phyloP scores from a whole-genome alignment of 164 flowering plant species.

The Annona cherimola region DNA sequence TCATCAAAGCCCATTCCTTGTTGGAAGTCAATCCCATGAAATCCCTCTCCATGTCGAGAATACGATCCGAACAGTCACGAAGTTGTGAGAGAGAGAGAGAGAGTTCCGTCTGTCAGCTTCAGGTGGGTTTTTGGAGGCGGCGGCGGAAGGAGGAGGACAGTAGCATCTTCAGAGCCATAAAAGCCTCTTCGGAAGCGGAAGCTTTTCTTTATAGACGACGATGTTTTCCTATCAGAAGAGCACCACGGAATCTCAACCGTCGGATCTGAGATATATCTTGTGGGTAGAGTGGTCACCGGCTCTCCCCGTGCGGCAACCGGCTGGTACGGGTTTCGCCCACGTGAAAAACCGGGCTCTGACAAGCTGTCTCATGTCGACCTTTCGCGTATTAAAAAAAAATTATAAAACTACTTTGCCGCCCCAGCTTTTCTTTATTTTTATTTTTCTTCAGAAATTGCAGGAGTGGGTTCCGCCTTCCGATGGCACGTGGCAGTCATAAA shows the following conservation, averaged over 20 bases:
- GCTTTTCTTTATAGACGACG: neutral
- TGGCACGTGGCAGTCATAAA: too few relatives aligned
- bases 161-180: neutral
- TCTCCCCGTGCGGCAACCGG: neutral
- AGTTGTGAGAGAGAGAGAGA: neutral
- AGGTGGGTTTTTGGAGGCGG: neutral
- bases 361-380: too few relatives aligned
- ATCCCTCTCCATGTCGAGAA: conserved; percentile 47
- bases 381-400: too few relatives aligned
- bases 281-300: neutral
- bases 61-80: neutral
- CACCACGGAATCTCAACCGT: neutral
- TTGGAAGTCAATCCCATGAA: conserved; percentile 46
- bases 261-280: neutral
- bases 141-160: neutral
- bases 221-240: neutral
- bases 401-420: too few relatives aligned
- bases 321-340: neutral
- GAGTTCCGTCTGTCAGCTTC: neutral
- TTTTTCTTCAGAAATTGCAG: too few relatives aligned
- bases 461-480: too few relatives aligned
- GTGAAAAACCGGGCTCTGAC: neutral
- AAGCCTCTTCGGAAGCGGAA: neutral
- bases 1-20: conserved; percentile 15
- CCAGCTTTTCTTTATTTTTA: too few relatives aligned